Evolutionary conservation across 202 grass and related monocot species (phyloP), one percentile per base, ranked within the genome.

Genomic region (Setaria viridis): DNA sequence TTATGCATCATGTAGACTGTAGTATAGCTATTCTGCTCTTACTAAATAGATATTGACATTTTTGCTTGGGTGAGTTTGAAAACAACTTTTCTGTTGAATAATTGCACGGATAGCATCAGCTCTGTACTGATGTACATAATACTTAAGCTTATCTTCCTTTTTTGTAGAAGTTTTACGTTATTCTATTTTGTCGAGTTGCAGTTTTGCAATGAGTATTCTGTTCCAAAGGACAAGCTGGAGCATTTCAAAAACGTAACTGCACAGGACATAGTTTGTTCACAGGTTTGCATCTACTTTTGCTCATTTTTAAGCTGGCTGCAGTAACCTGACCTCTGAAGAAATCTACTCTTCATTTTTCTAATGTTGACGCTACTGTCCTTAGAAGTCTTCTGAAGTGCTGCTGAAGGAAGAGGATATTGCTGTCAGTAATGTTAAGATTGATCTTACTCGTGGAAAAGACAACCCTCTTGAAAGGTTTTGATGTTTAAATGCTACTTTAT

Each of bases 181-280:
- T 63, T 75, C 29, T 32, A 11, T 77, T 59, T 54, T 76, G 15
- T 78, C 72, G 59, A 10, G 57, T 83, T 76, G 46, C 78, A 98
- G 95, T 98, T 98, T 86, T 98, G 95, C 85, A 98, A 98, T 64
- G 78, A 98, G 17, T 95, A 95, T 89, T 88, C 95, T 75, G 95
- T 98, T 90, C 95, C 95, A 78, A 98, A 89, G 80, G 93, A 98
- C 56, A 95, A 91, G 21, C 86, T 98, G 64, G 88, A 98, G 64
- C 77, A 98, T 86, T 98, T 98, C 72, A 94, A 98, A 83, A 77
- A 92, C n/a, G 50, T 95, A 69, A 94, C 93, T 75, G 70, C 91
- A 70, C 89, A 90, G n/a, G 95, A 98, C 50, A 76, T 98, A 82
- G 80, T 98, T 79, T 98, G 95, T 72, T 95, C 93, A 10, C 95